Base-by-base conservation (phyloP, 768 basidiomycete genomes). In the Tricholoma furcatifolium region DNA sequence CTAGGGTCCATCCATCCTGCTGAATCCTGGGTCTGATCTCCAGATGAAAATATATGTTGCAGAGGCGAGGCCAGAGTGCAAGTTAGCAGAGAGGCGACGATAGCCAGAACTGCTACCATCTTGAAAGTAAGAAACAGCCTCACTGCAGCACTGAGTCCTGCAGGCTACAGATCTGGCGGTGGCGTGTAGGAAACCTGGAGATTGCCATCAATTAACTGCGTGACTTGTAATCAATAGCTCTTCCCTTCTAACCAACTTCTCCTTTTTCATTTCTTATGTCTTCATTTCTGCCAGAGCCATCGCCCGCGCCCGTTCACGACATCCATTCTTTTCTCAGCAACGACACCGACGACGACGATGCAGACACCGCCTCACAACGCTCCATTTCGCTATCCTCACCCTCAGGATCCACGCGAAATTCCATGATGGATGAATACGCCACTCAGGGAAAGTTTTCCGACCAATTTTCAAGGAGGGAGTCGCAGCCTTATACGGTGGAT, bases 341-440 rank as follows among this genome's bases (percentile, higher is more conserved):
- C 23, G 70, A 72, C 24, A 60, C 68, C 14, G 68, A 69, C 53
- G 78, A 78, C 50, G 78, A 77, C 52, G 87, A 87, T 57, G 82
- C 77, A 52, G 90, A 91, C 62, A 90, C 87, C 4, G 88, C 90
- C 14, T 90, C 88, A 8, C 86, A 88, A 61, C 82, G 78, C 36
- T 91, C 90, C 1, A 87, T 91, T 46, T 79, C 88, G 20, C 81
- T 91, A 38, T 84, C 83, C 27, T 88, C 88, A 3, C 79, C 86
- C 2, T 66, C 81, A 12, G 65, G 54, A 43, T 89, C 88, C 6
- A 78, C 78, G 5, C 72, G 78, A 38, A 70, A 73, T 47, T 73
- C 70, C 36, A 53, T 64, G 18, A 59, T 65, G 52, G 43, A 63
- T 50, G 55, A 60, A 24, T 49, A 60, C 30, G 43, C 60, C 42